A percentile compares a stretch with the other conserved stretches of the same genome.
Conservation (phyloP, 306 rosid species). For the Castanea sativa region DNA sequence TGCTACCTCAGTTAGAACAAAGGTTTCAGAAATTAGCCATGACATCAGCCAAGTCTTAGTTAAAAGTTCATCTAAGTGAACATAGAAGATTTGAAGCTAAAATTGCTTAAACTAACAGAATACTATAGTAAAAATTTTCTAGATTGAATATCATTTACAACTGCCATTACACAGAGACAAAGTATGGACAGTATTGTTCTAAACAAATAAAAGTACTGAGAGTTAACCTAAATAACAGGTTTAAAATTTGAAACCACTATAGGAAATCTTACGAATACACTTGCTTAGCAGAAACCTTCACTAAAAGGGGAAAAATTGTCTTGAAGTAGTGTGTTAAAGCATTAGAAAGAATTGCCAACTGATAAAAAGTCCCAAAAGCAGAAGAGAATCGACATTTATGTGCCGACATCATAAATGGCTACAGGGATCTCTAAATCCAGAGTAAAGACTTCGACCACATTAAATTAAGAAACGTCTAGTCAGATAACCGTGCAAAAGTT, state of each 20-base stretch:
- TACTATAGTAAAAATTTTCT: background rate
- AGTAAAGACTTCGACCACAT: background rate
- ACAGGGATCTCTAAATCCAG: background rate
- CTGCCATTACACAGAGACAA: background rate
- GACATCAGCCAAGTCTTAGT: too few relatives aligned
- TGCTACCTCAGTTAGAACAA: too few relatives aligned
- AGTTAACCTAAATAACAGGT: background rate
- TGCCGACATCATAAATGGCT: background rate
- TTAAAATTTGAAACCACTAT: background rate
- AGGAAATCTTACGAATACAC: background rate
- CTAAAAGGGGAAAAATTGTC: background rate
- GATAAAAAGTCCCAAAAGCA: background rate
- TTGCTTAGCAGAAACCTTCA: background rate
- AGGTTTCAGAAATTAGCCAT: too few relatives aligned
- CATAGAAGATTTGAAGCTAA: background rate
- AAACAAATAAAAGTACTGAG: background rate
- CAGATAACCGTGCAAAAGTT: background rate
- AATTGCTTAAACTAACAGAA: background rate
- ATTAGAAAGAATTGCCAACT: conserved; percentile 1
- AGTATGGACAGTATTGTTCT: background rate
- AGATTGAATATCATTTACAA: background rate
- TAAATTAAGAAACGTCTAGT: background rate
- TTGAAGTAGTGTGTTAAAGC: background rate
- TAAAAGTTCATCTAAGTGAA: too few relatives aligned
- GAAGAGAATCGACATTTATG: background rate